These are phyloP conservation scores for Phytophthora ohioensis DNA, from an alignment of 352 stramenopile genomes.

Conservation along the genomic window DNA sequence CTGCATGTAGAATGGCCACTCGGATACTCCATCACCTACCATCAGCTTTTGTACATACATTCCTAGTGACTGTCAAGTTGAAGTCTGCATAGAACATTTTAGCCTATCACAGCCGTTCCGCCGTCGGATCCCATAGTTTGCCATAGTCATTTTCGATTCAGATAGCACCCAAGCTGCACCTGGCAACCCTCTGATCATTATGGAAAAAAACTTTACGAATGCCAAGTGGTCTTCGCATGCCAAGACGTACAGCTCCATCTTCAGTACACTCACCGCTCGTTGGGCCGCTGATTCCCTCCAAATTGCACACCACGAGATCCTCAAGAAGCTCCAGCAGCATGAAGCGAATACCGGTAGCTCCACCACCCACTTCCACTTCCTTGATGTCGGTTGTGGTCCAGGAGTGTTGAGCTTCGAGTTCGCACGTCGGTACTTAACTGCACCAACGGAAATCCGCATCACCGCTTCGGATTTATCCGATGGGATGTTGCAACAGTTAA, in stretches of 20 bases:
- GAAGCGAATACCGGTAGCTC: slow-evolving; percentile 10
- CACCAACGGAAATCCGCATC: slow-evolving; percentile 32
- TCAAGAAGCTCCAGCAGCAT: slow-evolving; percentile 28
- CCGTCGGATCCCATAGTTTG: not conserved
- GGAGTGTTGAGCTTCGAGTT: slow-evolving; percentile 50
- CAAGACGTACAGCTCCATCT: slow-evolving; percentile 38
- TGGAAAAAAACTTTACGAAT: slow-evolving; percentile 46
- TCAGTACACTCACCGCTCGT: slow-evolving; percentile 26
- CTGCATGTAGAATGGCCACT: no score
- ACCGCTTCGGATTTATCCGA: slow-evolving; percentile 55
- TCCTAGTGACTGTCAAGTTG: not conserved
- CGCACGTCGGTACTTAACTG: slow-evolving; percentile 36
- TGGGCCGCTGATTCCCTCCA: slow-evolving; percentile 42
- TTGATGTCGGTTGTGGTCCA: slow-evolving; percentile 48
- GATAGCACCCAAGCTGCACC: not conserved
- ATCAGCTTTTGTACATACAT: not conserved
- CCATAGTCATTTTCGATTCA: not conserved
- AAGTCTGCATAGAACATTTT: not conserved
- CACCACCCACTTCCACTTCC: slow-evolving; percentile 35
- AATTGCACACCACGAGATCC: slow-evolving; percentile 38
- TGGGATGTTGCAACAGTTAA: slow-evolving; percentile 51
- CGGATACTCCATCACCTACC: no score
- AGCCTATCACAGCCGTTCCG: not conserved
- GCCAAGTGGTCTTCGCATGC: slow-evolving; percentile 43
- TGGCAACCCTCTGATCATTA: not conserved